phyloP scores from a whole-genome alignment of 2,329 filamentous ascomycete genomes.

The Helotiales sp. region DNA sequence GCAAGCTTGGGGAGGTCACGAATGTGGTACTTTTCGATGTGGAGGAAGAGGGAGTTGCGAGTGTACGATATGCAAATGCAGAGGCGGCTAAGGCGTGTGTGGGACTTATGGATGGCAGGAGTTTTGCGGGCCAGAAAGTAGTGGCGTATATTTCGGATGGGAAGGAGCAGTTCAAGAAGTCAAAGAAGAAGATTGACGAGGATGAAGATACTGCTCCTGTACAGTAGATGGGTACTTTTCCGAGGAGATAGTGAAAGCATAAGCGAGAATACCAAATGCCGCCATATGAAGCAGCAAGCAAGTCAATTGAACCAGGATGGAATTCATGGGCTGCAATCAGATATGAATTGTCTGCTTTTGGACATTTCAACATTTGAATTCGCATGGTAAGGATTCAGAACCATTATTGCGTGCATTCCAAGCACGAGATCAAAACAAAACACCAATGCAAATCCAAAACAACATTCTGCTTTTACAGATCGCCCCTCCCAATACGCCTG shows the following conservation, averaged over 20 bases:
- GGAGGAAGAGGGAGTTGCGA: conserved; percentile 83
- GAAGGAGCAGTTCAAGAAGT: conserved; percentile 74
- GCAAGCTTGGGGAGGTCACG: conserved; percentile 84
- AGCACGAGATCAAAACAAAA: neutral
- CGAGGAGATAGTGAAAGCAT: neutral
- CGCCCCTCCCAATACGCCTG: conserved; percentile 7
- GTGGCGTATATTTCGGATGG: conserved; percentile 74
- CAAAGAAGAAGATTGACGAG: conserved; percentile 55
- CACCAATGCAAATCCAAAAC: conserved; percentile 1
- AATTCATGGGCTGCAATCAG: neutral
- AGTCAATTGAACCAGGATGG: neutral
- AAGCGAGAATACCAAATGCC: neutral
- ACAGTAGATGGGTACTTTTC: neutral
- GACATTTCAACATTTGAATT: neutral
- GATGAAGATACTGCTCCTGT: conserved; percentile 21
- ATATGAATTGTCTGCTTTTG: neutral
- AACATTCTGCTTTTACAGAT: neutral
- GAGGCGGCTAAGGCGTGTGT: conserved; percentile 77
- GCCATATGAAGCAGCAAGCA: neutral
- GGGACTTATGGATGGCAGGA: conserved; percentile 77
- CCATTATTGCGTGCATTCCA: neutral
- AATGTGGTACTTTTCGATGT: conserved; percentile 90
- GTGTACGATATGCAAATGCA: conserved; percentile 77
- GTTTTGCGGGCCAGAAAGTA: conserved; percentile 74
- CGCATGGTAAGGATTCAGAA: too few relatives aligned